phyloP scores from a whole-genome alignment of 768 basidiomycete species.

The Rhizopogon roseolus region DNA sequence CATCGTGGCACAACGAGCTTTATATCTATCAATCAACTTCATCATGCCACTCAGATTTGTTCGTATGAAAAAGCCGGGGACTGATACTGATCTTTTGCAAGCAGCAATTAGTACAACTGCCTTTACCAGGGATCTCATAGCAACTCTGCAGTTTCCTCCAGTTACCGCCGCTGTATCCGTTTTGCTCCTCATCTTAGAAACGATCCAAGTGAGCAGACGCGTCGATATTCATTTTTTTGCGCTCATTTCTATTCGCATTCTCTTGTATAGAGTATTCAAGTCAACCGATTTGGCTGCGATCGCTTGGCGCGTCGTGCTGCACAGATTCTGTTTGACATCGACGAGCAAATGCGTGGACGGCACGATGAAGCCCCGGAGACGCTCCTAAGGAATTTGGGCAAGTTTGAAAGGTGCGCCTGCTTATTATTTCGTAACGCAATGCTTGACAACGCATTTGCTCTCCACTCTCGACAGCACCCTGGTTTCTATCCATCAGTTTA shows the following conservation, averaged over 20 bases:
- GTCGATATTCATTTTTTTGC: neutral
- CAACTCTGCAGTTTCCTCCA: slow-evolving; percentile 37
- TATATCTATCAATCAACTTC: neutral
- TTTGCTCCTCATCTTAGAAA: slow-evolving; percentile 40
- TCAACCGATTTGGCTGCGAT: slow-evolving; percentile 35
- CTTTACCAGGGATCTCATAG: slow-evolving; percentile 26
- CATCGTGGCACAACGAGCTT: neutral
- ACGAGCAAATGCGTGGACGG: slow-evolving; percentile 39
- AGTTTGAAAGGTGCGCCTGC: slow-evolving; percentile 34
- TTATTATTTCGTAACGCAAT: neutral
- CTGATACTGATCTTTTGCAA: slow-evolving; percentile 24
- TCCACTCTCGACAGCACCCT: slow-evolving; percentile 28
- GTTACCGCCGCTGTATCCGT: slow-evolving; percentile 35
- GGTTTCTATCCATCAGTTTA: slow-evolving; percentile 32
- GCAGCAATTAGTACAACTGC: slow-evolving; percentile 25
- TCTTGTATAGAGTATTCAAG: slow-evolving; percentile 22
- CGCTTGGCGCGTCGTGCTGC: slow-evolving; percentile 36
- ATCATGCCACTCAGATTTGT: slow-evolving; percentile 27
- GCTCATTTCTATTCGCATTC: slow-evolving; percentile 4
- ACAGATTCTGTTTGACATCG: slow-evolving; percentile 37
- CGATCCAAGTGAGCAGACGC: slow-evolving; percentile 33
- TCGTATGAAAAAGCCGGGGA: slow-evolving; percentile 19
- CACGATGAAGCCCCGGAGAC: slow-evolving; percentile 39
- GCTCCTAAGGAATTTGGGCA: slow-evolving; percentile 34
- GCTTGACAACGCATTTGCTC: neutral